Conservation (phyloP, 805 yeast species). For the Candida orba region DNA sequence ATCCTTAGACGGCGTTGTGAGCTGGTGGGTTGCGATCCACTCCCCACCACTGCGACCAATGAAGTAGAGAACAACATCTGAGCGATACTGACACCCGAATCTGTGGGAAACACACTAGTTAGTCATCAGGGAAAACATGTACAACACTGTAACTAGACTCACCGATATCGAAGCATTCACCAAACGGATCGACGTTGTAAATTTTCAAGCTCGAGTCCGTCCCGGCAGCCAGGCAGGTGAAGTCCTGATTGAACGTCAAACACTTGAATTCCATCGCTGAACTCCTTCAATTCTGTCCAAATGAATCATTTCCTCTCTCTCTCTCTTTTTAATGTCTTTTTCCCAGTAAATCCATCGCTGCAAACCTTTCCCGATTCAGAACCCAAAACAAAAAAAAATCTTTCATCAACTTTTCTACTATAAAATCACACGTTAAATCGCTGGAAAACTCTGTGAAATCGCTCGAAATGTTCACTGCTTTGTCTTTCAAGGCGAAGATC, state of each 20-base stretch:
- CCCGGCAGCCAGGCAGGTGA: constrained; percentile 69
- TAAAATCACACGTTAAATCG: not conserved
- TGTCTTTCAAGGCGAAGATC: constrained; percentile 20
- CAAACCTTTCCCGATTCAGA: not conserved
- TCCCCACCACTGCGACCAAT: constrained; percentile 74
- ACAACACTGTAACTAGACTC: not conserved
- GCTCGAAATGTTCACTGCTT: constrained; percentile 3
- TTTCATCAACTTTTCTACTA: not conserved
- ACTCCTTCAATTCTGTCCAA: too few relatives aligned
- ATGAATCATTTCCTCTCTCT: too few relatives aligned
- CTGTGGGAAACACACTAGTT: constrained; percentile 1
- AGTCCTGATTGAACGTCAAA: constrained; percentile 63
- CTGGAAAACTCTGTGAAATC: not conserved
- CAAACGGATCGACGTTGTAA: constrained; percentile 85
- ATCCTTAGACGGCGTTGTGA: constrained; percentile 58
- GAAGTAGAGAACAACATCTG: constrained; percentile 92
- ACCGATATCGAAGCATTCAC: constrained; percentile 51
- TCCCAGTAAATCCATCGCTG: not conserved
- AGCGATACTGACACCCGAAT: constrained; percentile 45
- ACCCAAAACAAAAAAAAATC: not conserved
- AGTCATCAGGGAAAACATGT: not conserved
- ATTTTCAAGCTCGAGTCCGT: constrained; percentile 59
- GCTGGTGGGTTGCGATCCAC: constrained; percentile 59
- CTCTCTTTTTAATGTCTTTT: too few relatives aligned
- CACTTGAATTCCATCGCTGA: constrained; percentile 1